Evolutionary conservation across 768 basidiomycete species (phyloP), one percentile per base, ranked within the genome.

Genomic region (Podaxis rugospora): DNA sequence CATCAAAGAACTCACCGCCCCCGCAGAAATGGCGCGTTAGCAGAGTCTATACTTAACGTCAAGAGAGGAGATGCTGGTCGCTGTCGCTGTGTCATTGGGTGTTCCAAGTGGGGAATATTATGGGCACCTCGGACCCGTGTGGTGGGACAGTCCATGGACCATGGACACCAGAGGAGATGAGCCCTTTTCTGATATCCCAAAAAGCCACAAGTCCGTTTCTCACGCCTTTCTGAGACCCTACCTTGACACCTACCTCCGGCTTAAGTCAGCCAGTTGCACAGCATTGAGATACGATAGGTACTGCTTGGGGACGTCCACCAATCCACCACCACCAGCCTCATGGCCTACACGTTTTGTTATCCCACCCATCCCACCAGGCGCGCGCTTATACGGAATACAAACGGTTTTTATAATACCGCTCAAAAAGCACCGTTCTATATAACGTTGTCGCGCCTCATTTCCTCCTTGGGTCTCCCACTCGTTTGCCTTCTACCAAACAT

Each of bases 371-470:
- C 21, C 3, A 28, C 6, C n/a, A 52, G 16, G 40, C 37, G 50
- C 57, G 23, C 58, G 36, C 42, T 28, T 36, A 18, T n/a, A 50
- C 62, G 62, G 62, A 63, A 63, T 58, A 23, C 42, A 51, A 6
- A 25, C 62, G 56, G 56, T 44, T 35, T 32, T 32, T 5, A 44
- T 32, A 32, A 23, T 28, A 47, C 51, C 56, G 25, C 35, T 50
- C 11, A 36, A 10, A 35, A 28, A 7, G 27, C 27, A 32, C 21
- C 56, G 28, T 51, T 25, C 32, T 52, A 57, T 58, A 57, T 32
- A 57, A 27, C 16, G 5, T 16, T 44, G 23, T 7, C 21, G 44
- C 50, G 32, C n/a, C 18, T 37, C 32, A 25, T 49, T 32, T 21
- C 16, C 13, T 6, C 35, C 37, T 21, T 27, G 39, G 39, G 40